These are phyloP conservation scores for Neopestalotiopsis sp. DNA, from an alignment of 2,329 filamentous ascomycete genomes.

Conservation along the genomic window DNA sequence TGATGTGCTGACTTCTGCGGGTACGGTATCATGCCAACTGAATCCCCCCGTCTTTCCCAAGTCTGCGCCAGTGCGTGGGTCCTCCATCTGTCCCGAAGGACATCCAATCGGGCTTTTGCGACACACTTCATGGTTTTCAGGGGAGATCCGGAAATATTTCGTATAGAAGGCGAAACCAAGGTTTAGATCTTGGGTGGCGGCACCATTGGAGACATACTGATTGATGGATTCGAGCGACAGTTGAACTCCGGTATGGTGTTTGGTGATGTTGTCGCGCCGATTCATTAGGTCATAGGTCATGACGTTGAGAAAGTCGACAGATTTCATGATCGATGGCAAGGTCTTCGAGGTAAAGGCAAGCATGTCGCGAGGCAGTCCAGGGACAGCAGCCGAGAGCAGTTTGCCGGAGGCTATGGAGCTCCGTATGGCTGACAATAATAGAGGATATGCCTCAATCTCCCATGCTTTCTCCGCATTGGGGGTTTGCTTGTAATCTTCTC, in stretches of 20 bases:
- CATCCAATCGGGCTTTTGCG: constrained; percentile 58
- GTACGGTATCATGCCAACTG: constrained; percentile 35
- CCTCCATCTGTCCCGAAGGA: constrained; percentile 62
- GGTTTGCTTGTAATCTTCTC: constrained; percentile 68
- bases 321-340: constrained; percentile 61
- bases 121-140: constrained; percentile 51
- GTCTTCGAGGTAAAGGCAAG: constrained; percentile 66
- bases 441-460: constrained; percentile 67
- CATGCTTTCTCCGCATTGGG: constrained; percentile 63
- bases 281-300: constrained; percentile 79
- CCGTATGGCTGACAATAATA: constrained; percentile 64
- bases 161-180: constrained; percentile 73
- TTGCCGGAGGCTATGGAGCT: constrained; percentile 60
- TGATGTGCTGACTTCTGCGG: constrained; percentile 31
- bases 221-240: constrained; percentile 58
- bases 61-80: constrained; percentile 62
- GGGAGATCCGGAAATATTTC: constrained; percentile 67
- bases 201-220: constrained; percentile 63
- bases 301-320: constrained; percentile 71
- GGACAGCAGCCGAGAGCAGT: constrained; percentile 70
- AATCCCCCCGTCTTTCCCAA: constrained; percentile 48
- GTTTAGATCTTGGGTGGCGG: constrained; percentile 60
- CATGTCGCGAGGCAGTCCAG: constrained; percentile 67
- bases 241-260: constrained; percentile 63
- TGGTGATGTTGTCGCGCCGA: constrained; percentile 65